Evolutionary conservation across 129 eudicot genomes (phyloP), one percentile per base, ranked within the genome.

Genomic region (Logfia minima): DNA sequence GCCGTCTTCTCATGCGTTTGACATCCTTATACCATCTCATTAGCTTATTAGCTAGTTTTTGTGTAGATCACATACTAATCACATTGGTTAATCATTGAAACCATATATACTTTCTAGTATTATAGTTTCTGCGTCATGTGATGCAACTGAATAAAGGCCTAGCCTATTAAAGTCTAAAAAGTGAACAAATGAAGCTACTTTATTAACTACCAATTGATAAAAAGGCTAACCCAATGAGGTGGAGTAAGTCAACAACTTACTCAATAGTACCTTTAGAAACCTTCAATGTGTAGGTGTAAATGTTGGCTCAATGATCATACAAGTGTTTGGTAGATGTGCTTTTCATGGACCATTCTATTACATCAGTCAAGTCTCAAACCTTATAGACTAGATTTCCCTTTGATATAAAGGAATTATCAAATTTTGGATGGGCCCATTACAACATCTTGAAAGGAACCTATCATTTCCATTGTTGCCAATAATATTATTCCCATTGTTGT

Each of bases 331-430:
- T 81, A 81, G 51, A 68, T 67, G 80, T 81, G 43, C 58, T 81
- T 81, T 81, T 81, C 84, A 81, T 68, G 84, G 84, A 75, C 84
- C 80, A 81, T 75, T 59, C 76, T 81, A 81, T 75, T 68, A 58
- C 75, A 58, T 66, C 80, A 67, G n/a, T n/a, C n/a, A n/a, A n/a
- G n/a, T n/a, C 70, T 74, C 75, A 81, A 26, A 26, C 76, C 76
- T 71, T 71, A 70, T 75, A 68, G 76, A 67, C 80, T 81, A 81
- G 75, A 81, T 81, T 75, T 68, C 84, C 84, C 64, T 81, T 81
- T 74, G 71, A 75, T 75, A 58, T 58, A 59, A 75, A 68, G 80
- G 39, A 55, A 77, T 77, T 55, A 68, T 9, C 56, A 79, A 75
- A 45, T 66, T 68, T 32, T 63, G 23, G 56, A 43, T 62, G 77